These are phyloP conservation scores for Melanopsichium pennsylvanicum DNA, from an alignment of 1,284 basidiomycete genomes.

Conservation along the genomic window DNA sequence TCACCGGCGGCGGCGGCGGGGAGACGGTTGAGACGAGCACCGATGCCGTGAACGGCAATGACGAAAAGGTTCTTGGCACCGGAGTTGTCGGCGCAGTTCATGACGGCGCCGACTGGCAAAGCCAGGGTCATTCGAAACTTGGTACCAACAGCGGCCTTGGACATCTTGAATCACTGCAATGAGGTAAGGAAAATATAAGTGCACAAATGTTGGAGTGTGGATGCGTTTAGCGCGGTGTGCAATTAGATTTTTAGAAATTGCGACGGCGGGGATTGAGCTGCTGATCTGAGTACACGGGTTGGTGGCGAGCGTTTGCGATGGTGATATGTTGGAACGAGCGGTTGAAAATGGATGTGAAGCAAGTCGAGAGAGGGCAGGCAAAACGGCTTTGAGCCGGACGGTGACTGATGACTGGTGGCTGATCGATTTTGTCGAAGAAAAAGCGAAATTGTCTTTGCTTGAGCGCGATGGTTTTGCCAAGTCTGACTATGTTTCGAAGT, in stretches of 20 bases:
- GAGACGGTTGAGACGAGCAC: constrained; percentile 94
- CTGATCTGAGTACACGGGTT: constrained; percentile 1
- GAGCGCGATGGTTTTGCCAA: no score
- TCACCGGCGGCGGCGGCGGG: constrained; percentile 98
- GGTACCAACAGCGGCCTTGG: constrained; percentile 75
- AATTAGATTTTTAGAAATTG: background rate
- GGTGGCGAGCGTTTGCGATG: no score
- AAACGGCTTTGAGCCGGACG: no score
- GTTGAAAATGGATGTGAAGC: no score
- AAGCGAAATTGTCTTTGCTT: no score
- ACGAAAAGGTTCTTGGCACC: constrained; percentile 94
- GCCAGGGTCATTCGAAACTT: constrained; percentile 82
- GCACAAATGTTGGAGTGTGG: no score
- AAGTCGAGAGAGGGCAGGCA: no score
- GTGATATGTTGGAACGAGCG: no score
- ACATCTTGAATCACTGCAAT: constrained; percentile 57
- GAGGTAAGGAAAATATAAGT: background rate
- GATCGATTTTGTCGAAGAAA: no score
- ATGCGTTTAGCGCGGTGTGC: constrained; percentile 16
- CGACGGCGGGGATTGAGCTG: constrained; percentile 6
- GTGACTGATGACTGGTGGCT: no score
- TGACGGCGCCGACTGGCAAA: constrained; percentile 96
- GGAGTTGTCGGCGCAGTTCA: constrained; percentile 99
- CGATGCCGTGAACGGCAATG: constrained; percentile 90
- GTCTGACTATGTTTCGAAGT: no score